These are phyloP conservation scores for Aaosphaeria arxii DNA, from an alignment of 2,329 filamentous ascomycete genomes.

Conservation along the genomic window DNA sequence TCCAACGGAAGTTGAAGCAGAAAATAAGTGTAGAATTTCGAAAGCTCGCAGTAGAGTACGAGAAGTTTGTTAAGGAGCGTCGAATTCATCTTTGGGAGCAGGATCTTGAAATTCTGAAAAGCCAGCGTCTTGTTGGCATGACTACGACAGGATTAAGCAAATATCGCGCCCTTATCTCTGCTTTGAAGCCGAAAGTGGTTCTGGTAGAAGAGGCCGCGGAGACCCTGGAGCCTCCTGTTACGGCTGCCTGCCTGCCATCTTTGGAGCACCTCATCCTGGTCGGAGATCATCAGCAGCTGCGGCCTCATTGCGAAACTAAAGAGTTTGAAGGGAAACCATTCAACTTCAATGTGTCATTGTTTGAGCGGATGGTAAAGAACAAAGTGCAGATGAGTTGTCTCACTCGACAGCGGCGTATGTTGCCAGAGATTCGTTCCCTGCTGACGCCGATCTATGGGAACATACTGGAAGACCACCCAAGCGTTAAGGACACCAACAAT, in stretches of 20 bases:
- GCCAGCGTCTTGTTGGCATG: conserved; percentile 60
- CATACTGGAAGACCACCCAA: conserved; percentile 55
- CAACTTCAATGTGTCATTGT: conserved; percentile 71
- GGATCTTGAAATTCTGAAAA: conserved; percentile 60
- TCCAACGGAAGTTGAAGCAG: conserved; percentile 56
- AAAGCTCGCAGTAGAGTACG: conserved; percentile 49
- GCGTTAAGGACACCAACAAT: conserved; percentile 45
- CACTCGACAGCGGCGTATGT: conserved; percentile 69
- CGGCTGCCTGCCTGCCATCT: conserved; percentile 58
- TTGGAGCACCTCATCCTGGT: conserved; percentile 66
- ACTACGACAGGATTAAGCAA: conserved; percentile 82
- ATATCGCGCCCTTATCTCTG: conserved; percentile 68
- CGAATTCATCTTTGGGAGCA: conserved; percentile 59
- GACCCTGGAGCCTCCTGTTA: conserved; percentile 63
- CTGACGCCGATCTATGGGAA: conserved; percentile 61
- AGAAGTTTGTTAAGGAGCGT: conserved; percentile 49
- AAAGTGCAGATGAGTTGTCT: conserved; percentile 63
- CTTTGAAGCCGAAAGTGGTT: conserved; percentile 64
- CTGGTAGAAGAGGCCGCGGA: conserved; percentile 81
- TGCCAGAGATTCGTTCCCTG: conserved; percentile 62
- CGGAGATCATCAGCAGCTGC: conserved; percentile 78
- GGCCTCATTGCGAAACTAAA: conserved; percentile 63
- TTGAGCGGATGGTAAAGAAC: conserved; percentile 72
- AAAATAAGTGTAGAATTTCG: conserved; percentile 49
- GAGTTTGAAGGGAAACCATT: conserved; percentile 61